Evolutionary conservation across 352 stramenopile species (phyloP).

Genomic region (Globisporangium mamillatum): DNA sequence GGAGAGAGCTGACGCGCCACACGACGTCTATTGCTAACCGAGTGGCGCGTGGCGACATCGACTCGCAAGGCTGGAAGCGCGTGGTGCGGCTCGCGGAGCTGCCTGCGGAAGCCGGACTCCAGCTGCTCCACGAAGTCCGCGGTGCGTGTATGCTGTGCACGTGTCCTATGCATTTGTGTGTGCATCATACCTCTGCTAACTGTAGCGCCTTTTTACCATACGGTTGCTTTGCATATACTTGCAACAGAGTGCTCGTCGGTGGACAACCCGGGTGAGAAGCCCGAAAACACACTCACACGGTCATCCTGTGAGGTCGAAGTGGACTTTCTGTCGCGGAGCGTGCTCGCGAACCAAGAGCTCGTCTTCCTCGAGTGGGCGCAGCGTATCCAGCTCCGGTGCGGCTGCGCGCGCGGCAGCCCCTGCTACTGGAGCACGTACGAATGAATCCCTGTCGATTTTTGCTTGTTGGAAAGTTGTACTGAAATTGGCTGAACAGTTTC

Average conservation of each 20-base stretch:
- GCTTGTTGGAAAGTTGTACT: background rate
- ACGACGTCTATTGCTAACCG: slow-evolving; percentile 13
- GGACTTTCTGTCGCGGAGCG: slow-evolving; percentile 22
- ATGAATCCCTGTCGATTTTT: background rate
- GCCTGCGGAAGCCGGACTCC: slow-evolving; percentile 21
- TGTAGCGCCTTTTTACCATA: background rate
- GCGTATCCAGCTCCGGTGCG: slow-evolving; percentile 57
- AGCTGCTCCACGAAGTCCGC: slow-evolving; percentile 36
- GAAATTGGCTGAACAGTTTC: background rate
- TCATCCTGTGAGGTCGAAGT: slow-evolving; percentile 39
- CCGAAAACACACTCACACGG: slow-evolving; percentile 43
- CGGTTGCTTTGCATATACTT: background rate
- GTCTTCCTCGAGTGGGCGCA: slow-evolving; percentile 37
- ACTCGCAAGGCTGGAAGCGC: slow-evolving; percentile 31
- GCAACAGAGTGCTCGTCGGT: slow-evolving; percentile 42
- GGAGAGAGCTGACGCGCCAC: slow-evolving; percentile 23
- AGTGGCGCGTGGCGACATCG: background rate
- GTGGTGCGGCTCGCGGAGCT: slow-evolving; percentile 23
- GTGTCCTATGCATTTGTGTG: background rate
- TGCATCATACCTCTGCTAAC: background rate
- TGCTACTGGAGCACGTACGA: slow-evolving; percentile 84
- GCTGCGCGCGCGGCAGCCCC: slow-evolving; percentile 47
- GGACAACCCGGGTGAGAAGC: slow-evolving; percentile 46
- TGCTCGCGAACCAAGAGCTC: slow-evolving; percentile 21
- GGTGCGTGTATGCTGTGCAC: slow-evolving; percentile 16